A percentile compares a stretch with the other conserved stretches of the same genome.
Evolutionary conservation across 495 filamentous ascomycete species (phyloP).

Genomic region (Xylaria curta): DNA sequence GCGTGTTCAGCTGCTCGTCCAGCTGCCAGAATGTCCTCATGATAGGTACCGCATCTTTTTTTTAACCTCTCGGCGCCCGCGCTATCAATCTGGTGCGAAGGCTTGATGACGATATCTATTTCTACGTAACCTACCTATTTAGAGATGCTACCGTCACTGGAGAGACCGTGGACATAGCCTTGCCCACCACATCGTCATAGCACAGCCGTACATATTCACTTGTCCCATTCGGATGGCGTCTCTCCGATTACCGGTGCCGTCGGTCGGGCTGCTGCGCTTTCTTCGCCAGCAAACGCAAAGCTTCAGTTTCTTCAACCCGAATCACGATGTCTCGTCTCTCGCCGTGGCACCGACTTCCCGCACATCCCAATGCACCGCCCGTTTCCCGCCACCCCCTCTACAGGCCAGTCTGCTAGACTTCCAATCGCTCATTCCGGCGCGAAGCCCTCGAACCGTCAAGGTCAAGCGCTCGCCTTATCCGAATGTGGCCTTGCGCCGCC

Average conservation of each 20-base stretch:
- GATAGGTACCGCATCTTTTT: slow-evolving; percentile 8
- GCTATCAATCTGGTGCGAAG: background rate
- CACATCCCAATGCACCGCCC: slow-evolving; percentile 33
- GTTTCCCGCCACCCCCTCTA: slow-evolving; percentile 38
- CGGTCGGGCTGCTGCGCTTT: slow-evolving; percentile 64
- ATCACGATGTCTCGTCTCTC: slow-evolving; percentile 41
- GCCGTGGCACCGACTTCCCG: slow-evolving; percentile 30
- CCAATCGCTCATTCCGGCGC: slow-evolving; percentile 49
- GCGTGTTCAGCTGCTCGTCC: slow-evolving; percentile 3
- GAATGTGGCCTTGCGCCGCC: slow-evolving; percentile 1
- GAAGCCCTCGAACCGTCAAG: slow-evolving; percentile 10
- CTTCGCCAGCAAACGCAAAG: slow-evolving; percentile 66
- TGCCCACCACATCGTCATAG: slow-evolving; percentile 21
- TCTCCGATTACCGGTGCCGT: slow-evolving; percentile 55
- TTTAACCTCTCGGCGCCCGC: background rate
- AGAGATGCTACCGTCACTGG: slow-evolving; percentile 24
- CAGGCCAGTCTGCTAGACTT: slow-evolving; percentile 53
- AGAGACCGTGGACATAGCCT: slow-evolving; percentile 27
- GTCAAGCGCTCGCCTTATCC: slow-evolving; percentile 10
- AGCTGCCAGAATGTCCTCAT: slow-evolving; percentile 21
- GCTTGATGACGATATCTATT: slow-evolving; percentile 14
- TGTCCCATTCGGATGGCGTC: slow-evolving; percentile 34
- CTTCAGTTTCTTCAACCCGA: slow-evolving; percentile 55
- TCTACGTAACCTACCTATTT: background rate
- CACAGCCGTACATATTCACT: background rate